phyloP scores from a whole-genome alignment of 192 early-diverging fungal genomes.

The Podila horticola region DNA sequence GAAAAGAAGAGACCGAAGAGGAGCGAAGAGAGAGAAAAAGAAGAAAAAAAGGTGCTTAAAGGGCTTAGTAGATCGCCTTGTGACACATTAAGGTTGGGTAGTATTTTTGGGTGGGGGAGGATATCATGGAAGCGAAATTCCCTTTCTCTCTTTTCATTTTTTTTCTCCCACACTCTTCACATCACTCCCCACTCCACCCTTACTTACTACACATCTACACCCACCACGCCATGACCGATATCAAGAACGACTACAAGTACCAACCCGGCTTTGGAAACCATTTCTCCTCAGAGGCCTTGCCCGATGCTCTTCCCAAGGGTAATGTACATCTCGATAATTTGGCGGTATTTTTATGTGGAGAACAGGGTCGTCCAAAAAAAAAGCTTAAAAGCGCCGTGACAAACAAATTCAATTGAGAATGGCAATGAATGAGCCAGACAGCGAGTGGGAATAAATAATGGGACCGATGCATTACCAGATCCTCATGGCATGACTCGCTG shows the following conservation, averaged over 20 bases:
- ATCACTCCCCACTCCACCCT: not conserved
- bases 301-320: slow-evolving; percentile 85
- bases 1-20: not conserved
- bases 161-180: slow-evolving; percentile 2
- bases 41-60: not conserved
- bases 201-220: not conserved
- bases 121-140: not conserved
- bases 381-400: not conserved
- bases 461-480: not conserved
- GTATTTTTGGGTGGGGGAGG: slow-evolving; percentile 1
- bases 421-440: no score
- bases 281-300: slow-evolving; percentile 85
- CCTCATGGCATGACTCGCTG: not conserved
- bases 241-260: slow-evolving; percentile 67
- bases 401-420: no score
- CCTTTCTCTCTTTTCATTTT: slow-evolving; percentile 2
- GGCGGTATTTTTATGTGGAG: not conserved
- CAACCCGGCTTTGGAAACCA: slow-evolving; percentile 90
- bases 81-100: not conserved
- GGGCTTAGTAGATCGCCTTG: not conserved
- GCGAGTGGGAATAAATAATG: no score
- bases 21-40: not conserved
- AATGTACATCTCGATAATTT: slow-evolving; percentile 2
- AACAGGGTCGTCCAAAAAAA: not conserved
- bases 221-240: slow-evolving; percentile 14